Evolutionary conservation across 2,329 filamentous ascomycete species (phyloP), one percentile per base, ranked within the genome.

Genomic region (Pseudopyricularia javanii): DNA sequence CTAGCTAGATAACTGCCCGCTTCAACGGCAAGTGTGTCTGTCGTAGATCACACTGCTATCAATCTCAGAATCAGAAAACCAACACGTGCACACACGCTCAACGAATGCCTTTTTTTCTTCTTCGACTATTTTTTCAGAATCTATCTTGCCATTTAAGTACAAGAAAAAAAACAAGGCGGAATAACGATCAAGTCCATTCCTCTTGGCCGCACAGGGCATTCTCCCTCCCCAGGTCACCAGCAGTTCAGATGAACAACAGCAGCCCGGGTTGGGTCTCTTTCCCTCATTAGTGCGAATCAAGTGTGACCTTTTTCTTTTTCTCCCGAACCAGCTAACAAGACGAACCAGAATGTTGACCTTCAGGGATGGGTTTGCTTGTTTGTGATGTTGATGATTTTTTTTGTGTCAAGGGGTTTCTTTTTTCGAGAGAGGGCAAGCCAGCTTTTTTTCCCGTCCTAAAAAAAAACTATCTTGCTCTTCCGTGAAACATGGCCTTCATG

Each of bases 191-290:
- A 91, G 88, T 88, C 81, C 81, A 85, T 75, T 83, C 86, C 84
- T 80, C 78, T 80, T 80, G 78, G 80, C 76, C 82, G 78, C 82
- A 93, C 91, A 96, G 90, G 91, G 91, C 91, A 90, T 96, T 97
- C 91, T 90, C 91, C 89, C 85, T 72, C 69, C 67, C 68, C 64
- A 60, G 61, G 51, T 54, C 53, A 26, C 40, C 48, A 55, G 53
- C 54, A 53, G 57, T n/a, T n/a, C n/a, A n/a, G n/a, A n/a, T n/a
- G n/a, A n/a, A n/a, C n/a, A n/a, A n/a, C 56, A 43, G 51, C 59
- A 68, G 67, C 69, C 72, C 68, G 67, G 67, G 64, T 70, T 68
- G 79, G 89, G 85, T 95, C 90, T 97, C 91, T 97, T 97, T 97
- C 91, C 91, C 90, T 96, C 91, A 86, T 96, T 78, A 96, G 90